Evolutionary conservation across 225 moss, liverwort and hornwort species (phyloP).

Genomic region (Takakia lepidozioides): DNA sequence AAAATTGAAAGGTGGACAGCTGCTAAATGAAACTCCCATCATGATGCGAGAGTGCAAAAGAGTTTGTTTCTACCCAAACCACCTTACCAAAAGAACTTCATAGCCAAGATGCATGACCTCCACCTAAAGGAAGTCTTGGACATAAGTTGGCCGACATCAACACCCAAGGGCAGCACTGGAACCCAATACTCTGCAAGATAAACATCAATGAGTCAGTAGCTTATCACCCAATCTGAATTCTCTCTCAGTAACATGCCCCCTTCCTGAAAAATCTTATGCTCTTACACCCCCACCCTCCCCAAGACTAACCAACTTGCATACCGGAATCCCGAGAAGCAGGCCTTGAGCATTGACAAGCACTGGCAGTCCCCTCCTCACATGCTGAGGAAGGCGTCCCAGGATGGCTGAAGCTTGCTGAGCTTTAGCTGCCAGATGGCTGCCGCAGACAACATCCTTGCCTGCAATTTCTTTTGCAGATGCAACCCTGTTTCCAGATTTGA

Average conservation of each 20-base stretch:
- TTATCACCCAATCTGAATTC: not conserved
- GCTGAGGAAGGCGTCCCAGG: conserved; percentile 56
- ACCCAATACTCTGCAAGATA: conserved; percentile 64
- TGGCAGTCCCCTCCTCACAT: conserved; percentile 69
- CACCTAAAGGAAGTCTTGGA: conserved; percentile 64
- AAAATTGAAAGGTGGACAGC: too few relatives aligned
- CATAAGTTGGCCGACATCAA: conserved; percentile 41
- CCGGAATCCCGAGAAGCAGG: conserved; percentile 75
- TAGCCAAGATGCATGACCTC: conserved; percentile 57
- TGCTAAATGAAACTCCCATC: too few relatives aligned
- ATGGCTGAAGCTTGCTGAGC: conserved; percentile 54
- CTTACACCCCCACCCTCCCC: not conserved
- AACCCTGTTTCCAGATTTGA: too few relatives aligned
- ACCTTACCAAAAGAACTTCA: too few relatives aligned
- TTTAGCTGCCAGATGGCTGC: conserved; percentile 31
- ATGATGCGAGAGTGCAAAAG: too few relatives aligned
- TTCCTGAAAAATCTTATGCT: not conserved
- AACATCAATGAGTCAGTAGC: not conserved
- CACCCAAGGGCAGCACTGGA: conserved; percentile 57
- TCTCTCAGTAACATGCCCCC: too few relatives aligned
- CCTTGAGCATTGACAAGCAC: conserved; percentile 71
- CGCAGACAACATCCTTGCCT: conserved; percentile 21
- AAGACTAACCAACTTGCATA: conserved; percentile 8
- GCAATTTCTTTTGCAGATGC: conserved; percentile 4
- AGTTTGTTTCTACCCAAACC: too few relatives aligned